Evolutionary conservation across 2,329 filamentous ascomycete species (phyloP).

Genomic region (Blastomyces emzantsi): DNA sequence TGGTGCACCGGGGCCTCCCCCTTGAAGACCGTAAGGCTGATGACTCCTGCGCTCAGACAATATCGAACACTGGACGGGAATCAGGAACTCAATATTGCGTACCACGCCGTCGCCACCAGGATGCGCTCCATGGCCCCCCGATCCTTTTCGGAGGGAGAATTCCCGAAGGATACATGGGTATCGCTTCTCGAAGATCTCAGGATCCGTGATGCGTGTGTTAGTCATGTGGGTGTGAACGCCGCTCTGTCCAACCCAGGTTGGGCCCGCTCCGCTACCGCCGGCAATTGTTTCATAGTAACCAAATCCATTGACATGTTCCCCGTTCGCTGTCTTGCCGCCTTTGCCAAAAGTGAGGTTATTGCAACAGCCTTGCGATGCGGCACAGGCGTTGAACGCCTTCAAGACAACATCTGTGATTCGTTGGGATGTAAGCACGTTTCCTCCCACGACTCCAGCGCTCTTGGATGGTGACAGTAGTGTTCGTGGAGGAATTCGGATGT

Average conservation of each 20-base stretch:
- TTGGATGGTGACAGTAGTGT: conserved; percentile 67
- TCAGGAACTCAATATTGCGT: conserved; percentile 74
- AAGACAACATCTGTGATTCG: conserved; percentile 77
- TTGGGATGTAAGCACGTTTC: conserved; percentile 71
- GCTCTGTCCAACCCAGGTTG: conserved; percentile 64
- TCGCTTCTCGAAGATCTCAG: conserved; percentile 70
- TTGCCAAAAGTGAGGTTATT: conserved; percentile 83
- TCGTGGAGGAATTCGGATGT: conserved; percentile 61
- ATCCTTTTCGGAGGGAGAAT: conserved; percentile 58
- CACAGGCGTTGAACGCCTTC: conserved; percentile 68
- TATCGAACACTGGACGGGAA: conserved; percentile 71
- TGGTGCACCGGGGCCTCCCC: conserved; percentile 67
- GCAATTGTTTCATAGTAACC: conserved; percentile 86
- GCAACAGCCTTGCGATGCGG: conserved; percentile 69
- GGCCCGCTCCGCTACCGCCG: conserved; percentile 67
- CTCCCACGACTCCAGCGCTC: conserved; percentile 71
- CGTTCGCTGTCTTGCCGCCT: conserved; percentile 55
- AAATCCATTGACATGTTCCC: conserved; percentile 59
- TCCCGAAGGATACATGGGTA: conserved; percentile 68
- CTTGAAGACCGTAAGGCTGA: conserved; percentile 71
- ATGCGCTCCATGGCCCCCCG: conserved; percentile 58
- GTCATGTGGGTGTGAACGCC: conserved; percentile 83
- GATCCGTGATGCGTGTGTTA: conserved; percentile 76
- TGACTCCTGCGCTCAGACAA: conserved; percentile 68
- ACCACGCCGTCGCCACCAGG: conserved; percentile 67